phyloP scores from a whole-genome alignment of 768 basidiomycete genomes.

The Mycena galopus region DNA sequence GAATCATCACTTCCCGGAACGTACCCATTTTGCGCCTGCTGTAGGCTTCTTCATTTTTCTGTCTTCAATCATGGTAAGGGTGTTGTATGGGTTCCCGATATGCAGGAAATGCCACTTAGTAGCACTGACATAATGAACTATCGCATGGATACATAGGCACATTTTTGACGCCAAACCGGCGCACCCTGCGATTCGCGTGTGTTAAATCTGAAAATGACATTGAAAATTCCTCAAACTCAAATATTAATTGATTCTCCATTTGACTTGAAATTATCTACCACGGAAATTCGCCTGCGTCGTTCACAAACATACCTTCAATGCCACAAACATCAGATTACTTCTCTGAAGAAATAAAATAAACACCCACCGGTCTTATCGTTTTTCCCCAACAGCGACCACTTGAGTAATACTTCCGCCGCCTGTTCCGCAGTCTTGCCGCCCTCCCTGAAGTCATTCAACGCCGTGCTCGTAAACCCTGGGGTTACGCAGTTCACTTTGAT shows the following conservation, averaged over 20 bases:
- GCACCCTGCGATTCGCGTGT: slow-evolving; percentile 44
- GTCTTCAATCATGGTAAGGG: too few relatives aligned
- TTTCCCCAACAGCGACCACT: not conserved
- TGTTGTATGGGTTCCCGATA: slow-evolving; percentile 32
- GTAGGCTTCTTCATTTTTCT: too few relatives aligned
- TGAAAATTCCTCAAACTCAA: too few relatives aligned
- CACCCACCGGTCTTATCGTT: not conserved
- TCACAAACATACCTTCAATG: not conserved
- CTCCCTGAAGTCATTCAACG: slow-evolving; percentile 51
- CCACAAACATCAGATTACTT: not conserved
- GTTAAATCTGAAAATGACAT: slow-evolving; percentile 41
- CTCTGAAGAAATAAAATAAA: not conserved
- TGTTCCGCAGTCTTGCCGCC: slow-evolving; percentile 53
- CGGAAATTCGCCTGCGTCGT: not conserved
- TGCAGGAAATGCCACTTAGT: slow-evolving; percentile 42
- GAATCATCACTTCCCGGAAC: too few relatives aligned
- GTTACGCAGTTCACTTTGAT: slow-evolving; percentile 76
- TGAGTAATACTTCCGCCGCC: slow-evolving; percentile 50
- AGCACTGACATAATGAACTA: slow-evolving; percentile 43
- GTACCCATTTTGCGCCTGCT: too few relatives aligned
- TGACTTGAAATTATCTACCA: too few relatives aligned
- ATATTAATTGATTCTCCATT: too few relatives aligned
- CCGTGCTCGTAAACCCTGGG: slow-evolving; percentile 67
- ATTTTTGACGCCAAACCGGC: slow-evolving; percentile 36
- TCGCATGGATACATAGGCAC: slow-evolving; percentile 40